These are phyloP conservation scores for Solanum etuberosum DNA, from an alignment of 257 asterid species.

Conservation along the genomic window DNA sequence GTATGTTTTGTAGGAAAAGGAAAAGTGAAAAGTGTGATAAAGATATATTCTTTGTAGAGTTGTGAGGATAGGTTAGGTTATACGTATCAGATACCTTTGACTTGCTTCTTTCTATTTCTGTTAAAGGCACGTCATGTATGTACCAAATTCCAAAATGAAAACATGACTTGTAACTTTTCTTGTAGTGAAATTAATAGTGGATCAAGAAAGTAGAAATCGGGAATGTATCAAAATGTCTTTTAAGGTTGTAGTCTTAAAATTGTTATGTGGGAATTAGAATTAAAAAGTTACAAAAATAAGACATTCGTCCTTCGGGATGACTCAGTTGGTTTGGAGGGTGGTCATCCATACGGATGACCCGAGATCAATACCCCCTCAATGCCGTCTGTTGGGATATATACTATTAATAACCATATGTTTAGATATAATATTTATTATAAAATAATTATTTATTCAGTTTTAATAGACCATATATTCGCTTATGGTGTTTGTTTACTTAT, in stretches of 20 bases:
- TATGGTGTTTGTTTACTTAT: background rate
- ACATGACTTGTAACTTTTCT: background rate
- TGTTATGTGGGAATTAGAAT: background rate
- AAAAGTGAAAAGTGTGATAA: background rate
- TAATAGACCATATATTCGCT: no score
- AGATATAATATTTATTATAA: no score
- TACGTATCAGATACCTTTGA: background rate
- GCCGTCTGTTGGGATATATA: no score
- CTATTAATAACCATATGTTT: no score
- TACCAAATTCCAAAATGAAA: background rate
- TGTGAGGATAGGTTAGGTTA: conserved; percentile 11
- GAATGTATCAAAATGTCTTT: no score
- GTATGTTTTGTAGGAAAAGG: background rate
- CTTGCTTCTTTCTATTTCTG: conserved; percentile 8
- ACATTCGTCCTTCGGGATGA: no score
- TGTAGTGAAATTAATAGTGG: background rate
- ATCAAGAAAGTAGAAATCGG: background rate
- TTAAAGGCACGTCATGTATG: conserved; percentile 26
- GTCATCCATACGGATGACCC: accelerated
- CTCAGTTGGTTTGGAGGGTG: background rate
- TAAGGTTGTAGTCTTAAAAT: no score
- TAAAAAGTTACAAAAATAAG: no score
- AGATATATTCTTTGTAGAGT: conserved; percentile 44
- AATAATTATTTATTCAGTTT: no score
- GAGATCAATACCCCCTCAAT: no score